Evolutionary conservation across 306 rosid species (phyloP), one percentile per base, ranked within the genome.

Genomic region (Pyrus communis): DNA sequence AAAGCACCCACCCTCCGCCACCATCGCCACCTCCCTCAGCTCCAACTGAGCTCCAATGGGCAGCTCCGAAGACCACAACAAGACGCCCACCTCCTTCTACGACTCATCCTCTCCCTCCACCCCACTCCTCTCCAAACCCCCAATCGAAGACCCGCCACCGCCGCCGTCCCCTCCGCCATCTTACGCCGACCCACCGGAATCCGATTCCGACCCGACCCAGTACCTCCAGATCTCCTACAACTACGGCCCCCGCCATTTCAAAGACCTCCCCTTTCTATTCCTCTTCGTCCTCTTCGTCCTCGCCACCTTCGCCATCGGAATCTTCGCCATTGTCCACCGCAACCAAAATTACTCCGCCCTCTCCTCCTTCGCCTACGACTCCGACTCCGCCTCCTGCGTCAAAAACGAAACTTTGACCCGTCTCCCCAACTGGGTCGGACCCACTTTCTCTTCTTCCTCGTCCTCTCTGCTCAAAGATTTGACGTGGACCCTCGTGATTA

Each of bases 151-250:
- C 43, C 79, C 88, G 2, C 77, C 80, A 21, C 76, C 69, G 45
- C 78, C 76, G 2, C 75, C 70, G 1, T 83, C 78, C 77, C 28
- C 67, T 21, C 78, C 77, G 11, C 75, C 80, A 1, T 27, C 78
- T 54, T 78, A 81, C 23, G 75, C 73, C 67, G 78, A 69, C 58
- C 76, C 76, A 11, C 81, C 79, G 0, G 94, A 91, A 25, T 70
- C 93, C 10, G 97, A 91, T 70, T 64, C 91, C 15, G 97, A 91
- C 74, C 74, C 88, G 40, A 77, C 83, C 54, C 96, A 85, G 75
- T 95, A 73, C 81, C 82, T 86, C 58, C 96, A 92, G 76, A 92
- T 95, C 89, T 75, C 92, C 31, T 92, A 86, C 91, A 90, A 92
- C 74, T 70, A 86, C 31, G 87, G 85, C 13, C 93, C 87, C 43